Conservation (phyloP, 2,329 filamentous ascomycete genomes). For the Alternaria ethzedia region DNA sequence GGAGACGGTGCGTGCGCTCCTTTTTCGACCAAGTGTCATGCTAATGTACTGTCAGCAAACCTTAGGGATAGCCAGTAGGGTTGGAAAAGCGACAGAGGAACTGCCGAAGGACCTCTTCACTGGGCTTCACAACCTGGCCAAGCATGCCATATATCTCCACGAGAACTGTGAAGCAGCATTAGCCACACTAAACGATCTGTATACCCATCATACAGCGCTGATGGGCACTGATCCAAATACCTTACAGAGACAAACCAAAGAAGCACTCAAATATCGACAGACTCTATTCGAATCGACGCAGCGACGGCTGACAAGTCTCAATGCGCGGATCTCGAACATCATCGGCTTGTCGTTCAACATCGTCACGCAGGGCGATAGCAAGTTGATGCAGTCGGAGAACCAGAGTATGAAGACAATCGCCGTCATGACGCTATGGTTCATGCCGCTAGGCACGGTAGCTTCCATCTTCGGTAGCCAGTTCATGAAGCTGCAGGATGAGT, state of each 20-base stretch:
- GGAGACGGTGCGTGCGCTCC: constrained; percentile 31
- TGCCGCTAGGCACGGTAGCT: constrained; percentile 48
- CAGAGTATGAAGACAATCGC: constrained; percentile 56
- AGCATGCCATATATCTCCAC: constrained; percentile 47
- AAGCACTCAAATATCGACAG: constrained; percentile 38
- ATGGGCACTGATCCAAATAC: constrained; percentile 6
- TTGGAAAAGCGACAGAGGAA: constrained; percentile 24
- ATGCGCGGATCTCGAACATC: constrained; percentile 48
- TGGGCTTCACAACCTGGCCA: constrained; percentile 48
- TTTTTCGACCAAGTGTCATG: background rate
- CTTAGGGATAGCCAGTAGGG: constrained; percentile 24
- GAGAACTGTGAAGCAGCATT: constrained; percentile 44
- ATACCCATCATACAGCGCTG: constrained; percentile 21
- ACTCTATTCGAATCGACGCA: constrained; percentile 45
- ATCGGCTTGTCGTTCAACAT: constrained; percentile 51
- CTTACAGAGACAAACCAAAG: constrained; percentile 17
- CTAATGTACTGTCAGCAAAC: constrained; percentile 26
- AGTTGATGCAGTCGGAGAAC: constrained; percentile 46
- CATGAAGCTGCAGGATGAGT: constrained; percentile 29
- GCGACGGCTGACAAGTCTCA: constrained; percentile 42
- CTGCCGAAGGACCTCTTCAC: constrained; percentile 28
- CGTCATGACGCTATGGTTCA: constrained; percentile 53
- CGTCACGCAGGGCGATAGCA: constrained; percentile 49
- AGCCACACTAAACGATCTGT: constrained; percentile 34
- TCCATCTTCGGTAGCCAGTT: constrained; percentile 41